Base-by-base conservation (phyloP, 805 yeast species). In the Torulaspora quercuum region DNA sequence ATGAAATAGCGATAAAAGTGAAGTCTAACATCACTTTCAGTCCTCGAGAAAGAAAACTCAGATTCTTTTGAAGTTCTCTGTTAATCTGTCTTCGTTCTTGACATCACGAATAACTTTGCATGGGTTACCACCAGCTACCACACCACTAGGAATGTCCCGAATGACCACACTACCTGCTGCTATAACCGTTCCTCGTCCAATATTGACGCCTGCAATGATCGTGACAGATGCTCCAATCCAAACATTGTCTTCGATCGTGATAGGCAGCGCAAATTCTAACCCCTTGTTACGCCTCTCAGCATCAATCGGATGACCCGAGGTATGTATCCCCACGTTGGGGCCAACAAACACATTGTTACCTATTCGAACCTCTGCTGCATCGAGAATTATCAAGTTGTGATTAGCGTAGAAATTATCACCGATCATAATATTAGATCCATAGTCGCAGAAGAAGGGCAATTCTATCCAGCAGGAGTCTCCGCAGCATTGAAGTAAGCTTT, bases 121-220 rank as follows among this genome's bases (percentile, higher is more conserved):
- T 0, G 87, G 89, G 13, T 68, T 67, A 0, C 89, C 89, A n/a
- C 65, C 81, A 9, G 73, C 80, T 11, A 80, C 72, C 0, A 73
- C 62, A 40, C 69, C 63, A 3, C 72, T 62, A 0, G 82, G 80
- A 18, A 81, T 71, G 41, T 70, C 75, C 37, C 64, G 73, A 12
- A 72, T 69, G 14, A 82, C 86, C 3, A 80, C 78, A 6, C 80
- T 63, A 3, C 85, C 86, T 3, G 88, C 85, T 2, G 80, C 89
- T 27, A 82, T 66, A 1, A 77, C 76, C 3, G 70, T 68, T 7
- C 74, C 72, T 33, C 75, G 73, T 9, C 88, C 89, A 29, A 82
- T 68, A 1, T 71, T 74, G 7, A 78, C 80, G 6, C 88, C 89
- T 2, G 84, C 82, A 33, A 80, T 57, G 6, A 82, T 68, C 1